Evolutionary conservation across 176 grass and related monocot genomes (phyloP).

Genomic region (Triticum urartu): DNA sequence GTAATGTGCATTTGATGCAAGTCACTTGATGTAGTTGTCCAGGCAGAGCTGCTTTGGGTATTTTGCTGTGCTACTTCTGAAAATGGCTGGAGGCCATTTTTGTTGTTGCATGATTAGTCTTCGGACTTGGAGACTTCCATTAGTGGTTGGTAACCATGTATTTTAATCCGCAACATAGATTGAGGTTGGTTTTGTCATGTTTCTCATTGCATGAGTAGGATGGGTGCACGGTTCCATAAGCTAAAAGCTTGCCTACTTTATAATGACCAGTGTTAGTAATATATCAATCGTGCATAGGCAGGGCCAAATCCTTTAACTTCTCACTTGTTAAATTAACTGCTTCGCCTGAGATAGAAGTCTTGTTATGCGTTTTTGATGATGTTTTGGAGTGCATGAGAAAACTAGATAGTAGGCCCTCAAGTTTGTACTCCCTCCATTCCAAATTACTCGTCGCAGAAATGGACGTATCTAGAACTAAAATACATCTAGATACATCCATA

Average conservation of each 20-base stretch:
- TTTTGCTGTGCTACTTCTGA: background rate
- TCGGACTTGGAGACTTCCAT: background rate
- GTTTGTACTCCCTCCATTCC: background rate
- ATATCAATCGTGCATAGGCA: background rate
- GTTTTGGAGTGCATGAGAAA: conserved; percentile 14
- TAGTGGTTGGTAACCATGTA: background rate
- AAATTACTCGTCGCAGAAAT: no score
- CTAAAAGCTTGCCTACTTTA: conserved; percentile 7
- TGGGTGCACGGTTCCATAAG: background rate
- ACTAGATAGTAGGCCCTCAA: background rate
- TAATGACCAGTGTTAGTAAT: background rate
- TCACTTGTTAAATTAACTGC: conserved; percentile 7
- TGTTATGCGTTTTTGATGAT: background rate
- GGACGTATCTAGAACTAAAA: no score
- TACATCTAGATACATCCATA: no score
- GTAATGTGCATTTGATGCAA: background rate
- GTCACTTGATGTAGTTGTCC: background rate
- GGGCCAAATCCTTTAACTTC: background rate
- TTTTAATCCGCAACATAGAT: background rate
- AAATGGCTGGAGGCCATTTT: conserved; percentile 3
- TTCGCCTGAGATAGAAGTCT: background rate
- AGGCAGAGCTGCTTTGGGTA: background rate
- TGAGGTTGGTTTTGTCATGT: background rate
- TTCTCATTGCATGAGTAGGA: conserved; percentile 13
- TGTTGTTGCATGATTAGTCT: background rate